Evolutionary conservation across 805 yeast species (phyloP).

Genomic region (Teunomyces tritomae): DNA sequence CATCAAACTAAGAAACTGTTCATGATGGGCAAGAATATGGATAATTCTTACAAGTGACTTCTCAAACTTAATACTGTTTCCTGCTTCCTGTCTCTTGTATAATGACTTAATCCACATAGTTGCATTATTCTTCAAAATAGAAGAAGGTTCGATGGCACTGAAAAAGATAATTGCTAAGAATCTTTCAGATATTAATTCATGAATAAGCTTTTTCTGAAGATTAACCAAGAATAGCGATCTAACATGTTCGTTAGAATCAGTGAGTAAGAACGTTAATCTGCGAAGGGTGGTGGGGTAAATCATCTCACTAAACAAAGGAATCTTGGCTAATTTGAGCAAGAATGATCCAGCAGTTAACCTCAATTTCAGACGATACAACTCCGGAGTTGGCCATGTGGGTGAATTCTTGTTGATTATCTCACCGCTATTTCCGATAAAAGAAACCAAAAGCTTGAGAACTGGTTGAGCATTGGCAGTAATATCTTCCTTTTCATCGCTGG

Average conservation of each 20-base stretch:
- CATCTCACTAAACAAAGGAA: slow-evolving; percentile 48
- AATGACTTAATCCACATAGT: slow-evolving; percentile 73
- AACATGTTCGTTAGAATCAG: slow-evolving; percentile 62
- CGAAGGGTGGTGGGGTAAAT: slow-evolving; percentile 53
- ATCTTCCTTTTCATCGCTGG: slow-evolving; percentile 25
- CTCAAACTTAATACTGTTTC: slow-evolving; percentile 54
- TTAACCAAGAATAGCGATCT: slow-evolving; percentile 50
- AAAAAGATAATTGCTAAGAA: slow-evolving; percentile 69
- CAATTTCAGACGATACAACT: slow-evolving; percentile 54
- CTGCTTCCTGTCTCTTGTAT: slow-evolving; percentile 34
- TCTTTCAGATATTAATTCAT: slow-evolving; percentile 56
- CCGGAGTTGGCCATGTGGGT: slow-evolving; percentile 59
- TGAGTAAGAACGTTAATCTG: slow-evolving; percentile 55
- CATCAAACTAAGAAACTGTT: slow-evolving; percentile 51
- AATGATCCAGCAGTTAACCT: slow-evolving; percentile 67
- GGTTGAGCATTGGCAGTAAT: slow-evolving; percentile 52
- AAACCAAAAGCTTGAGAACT: slow-evolving; percentile 61
- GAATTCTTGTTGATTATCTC: slow-evolving; percentile 56
- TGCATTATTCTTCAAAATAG: slow-evolving; percentile 45
- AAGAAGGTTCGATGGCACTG: slow-evolving; percentile 72
- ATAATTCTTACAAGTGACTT: slow-evolving; percentile 63
- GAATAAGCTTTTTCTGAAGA: slow-evolving; percentile 51
- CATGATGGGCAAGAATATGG: slow-evolving; percentile 72
- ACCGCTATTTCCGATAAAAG: slow-evolving; percentile 73
- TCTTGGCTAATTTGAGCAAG: slow-evolving; percentile 61